phyloP scores from a whole-genome alignment of 805 yeast genomes.

The Yamadazyma tumulicola region DNA sequence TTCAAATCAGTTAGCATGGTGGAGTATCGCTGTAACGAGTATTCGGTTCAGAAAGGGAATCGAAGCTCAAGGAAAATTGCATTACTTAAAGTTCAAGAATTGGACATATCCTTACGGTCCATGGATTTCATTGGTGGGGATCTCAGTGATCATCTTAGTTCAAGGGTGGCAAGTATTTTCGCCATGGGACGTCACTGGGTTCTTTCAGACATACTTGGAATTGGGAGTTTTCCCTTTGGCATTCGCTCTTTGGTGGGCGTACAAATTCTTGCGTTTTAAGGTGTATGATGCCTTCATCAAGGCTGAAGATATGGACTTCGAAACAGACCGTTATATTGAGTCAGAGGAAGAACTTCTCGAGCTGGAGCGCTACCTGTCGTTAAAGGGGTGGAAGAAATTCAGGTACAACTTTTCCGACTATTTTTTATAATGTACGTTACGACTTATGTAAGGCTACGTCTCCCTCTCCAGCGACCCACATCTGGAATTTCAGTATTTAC shows the following conservation, averaged over 20 bases:
- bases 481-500: too few relatives aligned
- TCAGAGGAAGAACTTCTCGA: slow-evolving; percentile 45
- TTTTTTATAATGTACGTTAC: slow-evolving; percentile 20
- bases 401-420: slow-evolving; percentile 29
- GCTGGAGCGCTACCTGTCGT: slow-evolving; percentile 33
- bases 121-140: slow-evolving; percentile 41
- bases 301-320: slow-evolving; percentile 50
- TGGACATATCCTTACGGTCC: slow-evolving; percentile 55
- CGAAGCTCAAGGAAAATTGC: slow-evolving; percentile 38
- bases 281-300: slow-evolving; percentile 37
- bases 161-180: slow-evolving; percentile 53
- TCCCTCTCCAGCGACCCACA: too few relatives aligned
- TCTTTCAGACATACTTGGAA: slow-evolving; percentile 46
- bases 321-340: slow-evolving; percentile 47
- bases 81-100: slow-evolving; percentile 40
- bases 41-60: slow-evolving; percentile 48
- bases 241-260: slow-evolving; percentile 46
- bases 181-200: slow-evolving; percentile 40
- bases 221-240: slow-evolving; percentile 45
- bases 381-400: slow-evolving; percentile 43
- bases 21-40: slow-evolving; percentile 46
- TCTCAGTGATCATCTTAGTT: slow-evolving; percentile 43
- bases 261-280: slow-evolving; percentile 24
- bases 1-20: slow-evolving; percentile 51
- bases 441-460: background rate